phyloP scores from a whole-genome alignment of 805 yeast genomes.

The Blastobotrys mokoenaii region DNA sequence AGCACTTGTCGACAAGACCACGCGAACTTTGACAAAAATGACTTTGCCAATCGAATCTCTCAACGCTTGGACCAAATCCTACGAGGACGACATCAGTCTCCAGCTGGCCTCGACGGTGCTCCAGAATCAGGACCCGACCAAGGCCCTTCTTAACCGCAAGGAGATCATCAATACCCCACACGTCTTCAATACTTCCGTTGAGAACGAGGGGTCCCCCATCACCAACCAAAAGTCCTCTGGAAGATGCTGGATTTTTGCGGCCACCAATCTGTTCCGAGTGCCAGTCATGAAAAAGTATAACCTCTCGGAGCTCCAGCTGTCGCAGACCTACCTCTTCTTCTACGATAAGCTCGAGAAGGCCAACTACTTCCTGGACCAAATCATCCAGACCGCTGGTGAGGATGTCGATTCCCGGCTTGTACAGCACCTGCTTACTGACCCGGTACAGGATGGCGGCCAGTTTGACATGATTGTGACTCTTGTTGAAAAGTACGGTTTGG shows the following conservation, averaged over 20 bases:
- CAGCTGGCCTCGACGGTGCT: slow-evolving; percentile 26
- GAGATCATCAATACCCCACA: slow-evolving; percentile 11
- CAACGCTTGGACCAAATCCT: slow-evolving; percentile 20
- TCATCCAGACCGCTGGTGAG: slow-evolving; percentile 58
- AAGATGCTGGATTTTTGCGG: slow-evolving; percentile 85
- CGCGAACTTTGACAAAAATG: background rate
- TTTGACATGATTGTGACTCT: slow-evolving; percentile 75
- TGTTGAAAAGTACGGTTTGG: slow-evolving; percentile 71
- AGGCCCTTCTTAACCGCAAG: slow-evolving; percentile 24
- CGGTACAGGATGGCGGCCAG: slow-evolving; percentile 81
- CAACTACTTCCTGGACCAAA: slow-evolving; percentile 69
- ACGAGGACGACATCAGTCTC: slow-evolving; percentile 22
- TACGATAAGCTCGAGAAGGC: slow-evolving; percentile 83
- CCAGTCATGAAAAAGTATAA: slow-evolving; percentile 54
- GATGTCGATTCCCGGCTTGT: slow-evolving; percentile 63
- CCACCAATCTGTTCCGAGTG: slow-evolving; percentile 64
- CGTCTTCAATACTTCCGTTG: slow-evolving; percentile 35
- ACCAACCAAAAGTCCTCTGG: slow-evolving; percentile 72
- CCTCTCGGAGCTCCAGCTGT: slow-evolving; percentile 60
- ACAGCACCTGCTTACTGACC: slow-evolving; percentile 54
- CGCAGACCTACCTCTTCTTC: slow-evolving; percentile 73
- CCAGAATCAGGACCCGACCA: slow-evolving; percentile 21
- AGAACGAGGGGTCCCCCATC: slow-evolving; percentile 51
- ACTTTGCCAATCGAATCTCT: slow-evolving; percentile 11
- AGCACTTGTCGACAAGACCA: too few species aligned